Base-by-base conservation (phyloP, 1,284 basidiomycete species). In the Ceratobasidium sp. region DNA sequence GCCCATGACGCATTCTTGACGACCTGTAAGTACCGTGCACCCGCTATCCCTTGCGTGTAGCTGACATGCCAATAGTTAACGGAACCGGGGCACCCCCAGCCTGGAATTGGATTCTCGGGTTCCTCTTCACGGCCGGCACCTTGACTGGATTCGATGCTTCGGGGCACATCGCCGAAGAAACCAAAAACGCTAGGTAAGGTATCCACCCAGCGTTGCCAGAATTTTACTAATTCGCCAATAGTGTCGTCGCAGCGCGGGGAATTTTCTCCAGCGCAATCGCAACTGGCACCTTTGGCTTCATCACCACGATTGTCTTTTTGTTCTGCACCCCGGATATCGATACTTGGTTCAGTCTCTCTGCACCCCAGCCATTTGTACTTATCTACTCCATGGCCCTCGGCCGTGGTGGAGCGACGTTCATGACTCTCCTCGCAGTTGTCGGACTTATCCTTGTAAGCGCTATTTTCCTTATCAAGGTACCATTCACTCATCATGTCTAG, bases 161-260 rank as follows among this genome's bases (percentile, higher is more conserved):
- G 17, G 93, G 93, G 0, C 93, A 94, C 73, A 89, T 94, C 70
- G 92, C 92, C 1, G 93, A 94, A 78, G 93, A 94, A 79, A 94
- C 93, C 0, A 92, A 91, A 77, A 89, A 94, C 75, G 92, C 93
- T 7, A 87, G 86, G 89, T 87, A 75, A 56, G 74, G 67, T 12
- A 4, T 47, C 49, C 10, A 15, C 2, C 17, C 38, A 32, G 7
- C 13, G 57, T n/a, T n/a, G n/a, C n/a, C n/a, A n/a, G n/a, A n/a
- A n/a, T n/a, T n/a, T n/a, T n/a, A n/a, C 57, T 68, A 52, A 57
- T 29, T 70, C 43, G 55, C 42, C 35, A 35, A 7, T 69, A 90
- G 90, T 71, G 83, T 93, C 47, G 82, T 88, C 45, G 91, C 92
- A 6, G 90, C 88, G 4, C 88, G 86, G 75, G 93, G 93, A 1